phyloP scores from a whole-genome alignment of 805 yeast species.

The Candida odintsovae region DNA sequence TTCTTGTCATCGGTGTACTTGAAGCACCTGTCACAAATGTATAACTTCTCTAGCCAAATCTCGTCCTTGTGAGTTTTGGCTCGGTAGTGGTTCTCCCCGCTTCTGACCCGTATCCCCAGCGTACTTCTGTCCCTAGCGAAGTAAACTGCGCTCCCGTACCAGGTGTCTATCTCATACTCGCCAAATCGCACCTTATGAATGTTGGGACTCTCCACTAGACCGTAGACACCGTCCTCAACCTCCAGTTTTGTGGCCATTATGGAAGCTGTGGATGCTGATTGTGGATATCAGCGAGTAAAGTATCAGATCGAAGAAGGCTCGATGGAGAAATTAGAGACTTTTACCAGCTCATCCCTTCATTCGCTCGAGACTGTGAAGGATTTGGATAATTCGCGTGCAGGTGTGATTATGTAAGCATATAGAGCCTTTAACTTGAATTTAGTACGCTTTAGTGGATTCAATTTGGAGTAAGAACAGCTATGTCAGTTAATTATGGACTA shows the following conservation, averaged over 20 bases:
- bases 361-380: too few species aligned
- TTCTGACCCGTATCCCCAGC: conserved; percentile 37
- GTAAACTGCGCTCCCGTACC: conserved; percentile 87
- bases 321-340: neutral
- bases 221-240: conserved; percentile 45
- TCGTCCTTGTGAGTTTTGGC: conserved; percentile 15
- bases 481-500: too few species aligned
- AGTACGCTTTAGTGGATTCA: too few species aligned
- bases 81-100: conserved; percentile 10
- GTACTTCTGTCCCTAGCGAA: conserved; percentile 44
- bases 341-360: too few species aligned
- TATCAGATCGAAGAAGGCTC: neutral
- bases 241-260: conserved; percentile 18
- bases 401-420: too few species aligned
- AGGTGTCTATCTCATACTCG: conserved; percentile 59
- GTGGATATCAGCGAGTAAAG: neutral
- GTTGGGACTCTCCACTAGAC: conserved; percentile 57
- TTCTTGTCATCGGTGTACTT: conserved; percentile 54
- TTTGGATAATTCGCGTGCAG: too few species aligned
- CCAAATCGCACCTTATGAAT: conserved; percentile 66
- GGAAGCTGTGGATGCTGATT: neutral
- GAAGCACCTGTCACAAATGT: conserved; percentile 80
- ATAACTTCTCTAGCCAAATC: conserved; percentile 55
- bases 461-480: too few species aligned
- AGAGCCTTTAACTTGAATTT: too few species aligned